Conservation (phyloP, 768 basidiomycete genomes). For the Coprinopsis strossmayeri region DNA sequence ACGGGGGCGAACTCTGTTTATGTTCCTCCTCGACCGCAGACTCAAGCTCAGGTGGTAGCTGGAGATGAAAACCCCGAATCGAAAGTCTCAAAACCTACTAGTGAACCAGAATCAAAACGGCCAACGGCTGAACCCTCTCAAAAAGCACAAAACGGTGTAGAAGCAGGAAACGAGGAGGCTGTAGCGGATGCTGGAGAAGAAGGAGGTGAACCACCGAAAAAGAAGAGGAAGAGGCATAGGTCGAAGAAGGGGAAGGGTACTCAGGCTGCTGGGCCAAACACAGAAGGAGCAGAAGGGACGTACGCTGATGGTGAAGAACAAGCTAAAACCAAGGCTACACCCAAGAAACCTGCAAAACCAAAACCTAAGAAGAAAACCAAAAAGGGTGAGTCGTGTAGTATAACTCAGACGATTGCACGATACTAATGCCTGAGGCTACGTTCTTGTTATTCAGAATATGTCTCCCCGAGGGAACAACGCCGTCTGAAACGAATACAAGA, state of each 20-base stretch:
- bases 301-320: conserved; percentile 20
- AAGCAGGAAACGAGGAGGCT: too few species aligned
- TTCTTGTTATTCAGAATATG: background rate
- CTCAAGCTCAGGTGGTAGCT: background rate
- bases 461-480: conserved; percentile 44
- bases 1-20: background rate
- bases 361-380: conserved; percentile 23
- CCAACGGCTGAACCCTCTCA: conserved; percentile 10
- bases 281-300: conserved; percentile 18
- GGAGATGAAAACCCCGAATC: conserved; percentile 12
- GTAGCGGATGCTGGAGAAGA: too few species aligned
- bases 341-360: conserved; percentile 26
- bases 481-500: conserved; percentile 59
- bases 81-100: too few species aligned
- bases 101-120: too few species aligned
- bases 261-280: background rate
- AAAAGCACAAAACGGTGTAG: conserved; percentile 1
- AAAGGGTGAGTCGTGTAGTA: conserved; percentile 17
- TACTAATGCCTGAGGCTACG: too few species aligned
- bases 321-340: conserved; percentile 15
- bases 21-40: conserved; percentile 8
- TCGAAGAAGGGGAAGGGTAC: conserved; percentile 27
- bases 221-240: conserved; percentile 50
- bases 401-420: too few species aligned
- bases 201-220: conserved; percentile 29